phyloP scores from a whole-genome alignment of 495 filamentous ascomycete genomes.

The Daldinia decipiens region DNA sequence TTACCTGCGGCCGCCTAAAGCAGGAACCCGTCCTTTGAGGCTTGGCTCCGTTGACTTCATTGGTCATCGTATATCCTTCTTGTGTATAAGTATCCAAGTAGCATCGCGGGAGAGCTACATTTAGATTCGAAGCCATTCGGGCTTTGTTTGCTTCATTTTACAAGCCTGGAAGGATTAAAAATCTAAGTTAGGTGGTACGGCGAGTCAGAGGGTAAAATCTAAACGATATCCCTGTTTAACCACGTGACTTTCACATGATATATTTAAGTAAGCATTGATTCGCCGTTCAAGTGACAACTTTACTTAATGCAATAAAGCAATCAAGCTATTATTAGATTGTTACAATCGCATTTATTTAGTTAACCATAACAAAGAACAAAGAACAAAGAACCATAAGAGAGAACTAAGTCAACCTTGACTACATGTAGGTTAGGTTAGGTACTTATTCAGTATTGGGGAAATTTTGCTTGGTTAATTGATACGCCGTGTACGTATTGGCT shows the following conservation, averaged over 20 bases:
- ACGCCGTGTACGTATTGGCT: background rate
- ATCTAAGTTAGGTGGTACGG: background rate
- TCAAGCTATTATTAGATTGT: background rate
- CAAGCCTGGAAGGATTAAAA: background rate
- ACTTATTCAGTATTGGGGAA: background rate
- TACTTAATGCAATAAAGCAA: background rate
- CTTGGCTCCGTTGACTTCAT: conserved; percentile 10
- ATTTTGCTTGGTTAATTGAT: background rate
- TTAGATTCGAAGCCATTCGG: background rate
- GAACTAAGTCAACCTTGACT: no score
- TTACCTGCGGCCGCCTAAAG: conserved; percentile 41
- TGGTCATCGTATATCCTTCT: conserved; percentile 15
- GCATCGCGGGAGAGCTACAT: background rate
- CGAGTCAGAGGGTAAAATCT: no score
- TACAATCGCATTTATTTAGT: background rate
- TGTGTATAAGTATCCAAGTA: background rate
- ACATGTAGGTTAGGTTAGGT: no score
- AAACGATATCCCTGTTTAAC: no score
- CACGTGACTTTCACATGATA: background rate
- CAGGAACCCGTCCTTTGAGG: conserved; percentile 15
- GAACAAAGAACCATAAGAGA: no score
- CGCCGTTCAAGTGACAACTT: background rate
- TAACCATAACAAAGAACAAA: background rate
- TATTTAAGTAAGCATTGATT: background rate
- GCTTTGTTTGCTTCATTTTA: conserved; percentile 1